Evolutionary conservation across 2,329 filamentous ascomycete genomes (phyloP).

Genomic region (Escovopsis weberi): DNA sequence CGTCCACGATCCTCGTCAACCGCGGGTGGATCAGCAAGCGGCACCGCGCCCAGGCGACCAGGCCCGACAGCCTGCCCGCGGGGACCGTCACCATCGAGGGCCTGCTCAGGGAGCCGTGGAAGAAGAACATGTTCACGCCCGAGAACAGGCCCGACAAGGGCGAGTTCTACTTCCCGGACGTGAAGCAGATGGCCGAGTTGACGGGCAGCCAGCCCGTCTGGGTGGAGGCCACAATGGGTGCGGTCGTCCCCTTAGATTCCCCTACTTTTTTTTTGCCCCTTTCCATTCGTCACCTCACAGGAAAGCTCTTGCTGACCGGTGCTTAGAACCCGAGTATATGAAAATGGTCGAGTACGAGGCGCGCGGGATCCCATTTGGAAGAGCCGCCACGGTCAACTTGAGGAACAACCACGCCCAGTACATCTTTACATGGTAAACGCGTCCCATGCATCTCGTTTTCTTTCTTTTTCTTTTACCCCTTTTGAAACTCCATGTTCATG

Average conservation of each 20-base stretch:
- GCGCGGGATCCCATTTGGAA: slow-evolving; percentile 78
- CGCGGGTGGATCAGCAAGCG: slow-evolving; percentile 84
- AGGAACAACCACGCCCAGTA: slow-evolving; percentile 97
- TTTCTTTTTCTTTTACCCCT: too few relatives aligned
- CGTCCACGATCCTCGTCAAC: slow-evolving; percentile 74
- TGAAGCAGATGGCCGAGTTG: slow-evolving; percentile 74
- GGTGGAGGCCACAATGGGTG: slow-evolving; percentile 93
- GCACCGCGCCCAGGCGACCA: slow-evolving; percentile 48
- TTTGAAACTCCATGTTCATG: not conserved
- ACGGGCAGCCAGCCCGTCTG: slow-evolving; percentile 78
- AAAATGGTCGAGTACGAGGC: slow-evolving; percentile 59
- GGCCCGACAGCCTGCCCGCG: slow-evolving; percentile 49
- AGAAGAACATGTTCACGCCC: slow-evolving; percentile 97
- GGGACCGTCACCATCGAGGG: slow-evolving; percentile 72
- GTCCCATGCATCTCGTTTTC: too few relatives aligned
- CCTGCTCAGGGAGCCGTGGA: slow-evolving; percentile 75
- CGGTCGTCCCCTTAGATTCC: slow-evolving; percentile 5
- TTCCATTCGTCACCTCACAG: slow-evolving; percentile 6
- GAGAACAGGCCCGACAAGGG: slow-evolving; percentile 70
- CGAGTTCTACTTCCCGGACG: slow-evolving; percentile 92
- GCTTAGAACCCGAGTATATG: slow-evolving; percentile 66
- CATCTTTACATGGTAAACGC: slow-evolving; percentile 97
- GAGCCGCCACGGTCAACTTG: slow-evolving; percentile 78
- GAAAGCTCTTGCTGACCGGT: too few relatives aligned
- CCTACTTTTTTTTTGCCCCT: slow-evolving; percentile 1